Conservation (phyloP, 495 filamentous ascomycete species). For the Saxophila tyrrhenica region DNA sequence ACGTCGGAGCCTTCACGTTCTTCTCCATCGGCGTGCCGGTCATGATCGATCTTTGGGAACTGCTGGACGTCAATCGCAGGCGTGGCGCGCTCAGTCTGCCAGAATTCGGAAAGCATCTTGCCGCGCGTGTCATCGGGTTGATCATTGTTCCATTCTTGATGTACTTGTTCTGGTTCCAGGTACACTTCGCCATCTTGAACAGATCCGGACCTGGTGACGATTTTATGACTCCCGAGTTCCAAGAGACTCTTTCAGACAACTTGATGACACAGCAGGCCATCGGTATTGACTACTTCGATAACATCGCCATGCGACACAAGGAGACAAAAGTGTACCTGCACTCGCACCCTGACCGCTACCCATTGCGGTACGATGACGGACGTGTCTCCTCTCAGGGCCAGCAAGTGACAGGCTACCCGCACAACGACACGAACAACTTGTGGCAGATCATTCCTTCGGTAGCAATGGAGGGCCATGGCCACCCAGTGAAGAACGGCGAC, state of each 20-base stretch:
- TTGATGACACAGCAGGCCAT: slow-evolving; percentile 76
- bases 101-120: slow-evolving; percentile 81
- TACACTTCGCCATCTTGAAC: slow-evolving; percentile 84
- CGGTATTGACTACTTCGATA: slow-evolving; percentile 80
- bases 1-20: slow-evolving; percentile 94
- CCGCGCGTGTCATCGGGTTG: slow-evolving; percentile 67
- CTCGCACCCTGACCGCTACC: slow-evolving; percentile 82
- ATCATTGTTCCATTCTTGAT: slow-evolving; percentile 90
- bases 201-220: slow-evolving; percentile 92
- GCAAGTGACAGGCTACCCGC: slow-evolving; percentile 95
- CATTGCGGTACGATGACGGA: slow-evolving; percentile 91
- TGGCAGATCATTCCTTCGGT: slow-evolving; percentile 79
- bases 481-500: slow-evolving; percentile 71
- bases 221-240: slow-evolving; percentile 97
- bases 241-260: slow-evolving; percentile 92
- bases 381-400: slow-evolving; percentile 89
- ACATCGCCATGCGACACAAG: slow-evolving; percentile 82
- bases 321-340: slow-evolving; percentile 94
- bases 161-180: slow-evolving; percentile 99
- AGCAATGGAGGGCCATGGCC: slow-evolving; percentile 42
- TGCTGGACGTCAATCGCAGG: slow-evolving; percentile 75
- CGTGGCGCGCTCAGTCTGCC: slow-evolving; percentile 64
- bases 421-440: slow-evolving; percentile 97
- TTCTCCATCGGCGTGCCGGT: slow-evolving; percentile 93
- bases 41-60: slow-evolving; percentile 85